Conservation (phyloP, 306 rosid genomes). For the Pueraria montana region DNA sequence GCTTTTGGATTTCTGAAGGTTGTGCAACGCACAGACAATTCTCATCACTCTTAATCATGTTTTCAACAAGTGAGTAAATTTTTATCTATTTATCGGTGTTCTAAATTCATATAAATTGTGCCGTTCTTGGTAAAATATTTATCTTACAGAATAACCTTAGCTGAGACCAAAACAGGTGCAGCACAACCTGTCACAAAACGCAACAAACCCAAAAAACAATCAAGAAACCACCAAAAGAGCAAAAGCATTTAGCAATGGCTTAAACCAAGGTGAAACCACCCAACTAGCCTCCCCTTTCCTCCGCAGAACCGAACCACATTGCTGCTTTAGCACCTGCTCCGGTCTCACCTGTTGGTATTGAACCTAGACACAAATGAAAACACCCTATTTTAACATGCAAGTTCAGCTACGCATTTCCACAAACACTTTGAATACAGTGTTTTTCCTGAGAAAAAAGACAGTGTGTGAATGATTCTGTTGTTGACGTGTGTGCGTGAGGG, state of each 20-base stretch:
- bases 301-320: conserved; percentile 56
- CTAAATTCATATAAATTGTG: no score
- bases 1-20: no score
- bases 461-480: no score
- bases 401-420: neutral
- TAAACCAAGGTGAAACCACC: neutral
- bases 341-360: conserved; percentile 32
- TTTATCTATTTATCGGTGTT: no score
- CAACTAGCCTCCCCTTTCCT: conserved; percentile 56
- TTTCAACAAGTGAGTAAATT: no score
- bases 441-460: no score
- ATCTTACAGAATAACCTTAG: conserved; percentile 70
- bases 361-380: conserved; percentile 19
- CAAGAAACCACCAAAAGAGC: neutral
- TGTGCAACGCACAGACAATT: no score
- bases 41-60: no score
- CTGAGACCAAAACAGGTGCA: no score
- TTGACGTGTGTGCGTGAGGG: no score
- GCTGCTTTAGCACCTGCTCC: conserved; percentile 53
- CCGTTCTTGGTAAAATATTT: no score
- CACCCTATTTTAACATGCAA: neutral
- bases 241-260: neutral
- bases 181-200: conserved; percentile 48
- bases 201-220: neutral
- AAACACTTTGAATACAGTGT: neutral